These are phyloP conservation scores for Penicillium longicatenatum DNA, from an alignment of 495 filamentous ascomycete species.

Conservation along the genomic window DNA sequence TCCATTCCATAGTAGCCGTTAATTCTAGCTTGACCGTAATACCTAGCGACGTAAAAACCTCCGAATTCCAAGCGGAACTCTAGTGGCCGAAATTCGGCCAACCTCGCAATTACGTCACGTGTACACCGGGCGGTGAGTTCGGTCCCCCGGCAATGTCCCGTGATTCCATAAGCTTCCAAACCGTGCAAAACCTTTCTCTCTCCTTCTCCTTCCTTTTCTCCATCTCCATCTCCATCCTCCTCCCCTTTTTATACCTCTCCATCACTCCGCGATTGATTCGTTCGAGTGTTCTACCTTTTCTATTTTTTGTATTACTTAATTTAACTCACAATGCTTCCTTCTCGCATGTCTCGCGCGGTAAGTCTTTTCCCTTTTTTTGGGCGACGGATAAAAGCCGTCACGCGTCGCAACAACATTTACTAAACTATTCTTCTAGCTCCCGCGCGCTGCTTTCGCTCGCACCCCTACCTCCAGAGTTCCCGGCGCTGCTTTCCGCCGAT, in stretches of 20 bases:
- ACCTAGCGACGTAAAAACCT: no score
- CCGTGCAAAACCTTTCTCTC: no score
- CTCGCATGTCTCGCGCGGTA: constrained; percentile 67
- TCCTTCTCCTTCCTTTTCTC: constrained; percentile 26
- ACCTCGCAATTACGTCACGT: no score
- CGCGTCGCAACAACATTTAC: constrained; percentile 31
- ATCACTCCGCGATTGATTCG: constrained; percentile 47
- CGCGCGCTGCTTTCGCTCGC: constrained; percentile 51
- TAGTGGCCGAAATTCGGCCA: no score
- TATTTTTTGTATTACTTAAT: constrained; percentile 44
- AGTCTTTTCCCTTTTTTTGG: constrained; percentile 36
- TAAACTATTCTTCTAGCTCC: constrained; percentile 32
- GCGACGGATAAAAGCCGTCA: constrained; percentile 9
- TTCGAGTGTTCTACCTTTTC: constrained; percentile 36
- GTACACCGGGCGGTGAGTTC: no score
- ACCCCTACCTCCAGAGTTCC: constrained; percentile 57
- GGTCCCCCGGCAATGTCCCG: no score
- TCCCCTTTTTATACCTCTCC: constrained; percentile 30
- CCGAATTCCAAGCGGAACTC: no score
- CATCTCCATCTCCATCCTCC: constrained; percentile 31
- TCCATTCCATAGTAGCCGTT: no score
- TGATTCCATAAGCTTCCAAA: no score
- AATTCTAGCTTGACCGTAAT: no score
- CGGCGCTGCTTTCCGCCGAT: constrained; percentile 64
- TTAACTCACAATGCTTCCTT: constrained; percentile 55